phyloP scores from a whole-genome alignment of 768 basidiomycete genomes.

The Rhodotorula paludigena region DNA sequence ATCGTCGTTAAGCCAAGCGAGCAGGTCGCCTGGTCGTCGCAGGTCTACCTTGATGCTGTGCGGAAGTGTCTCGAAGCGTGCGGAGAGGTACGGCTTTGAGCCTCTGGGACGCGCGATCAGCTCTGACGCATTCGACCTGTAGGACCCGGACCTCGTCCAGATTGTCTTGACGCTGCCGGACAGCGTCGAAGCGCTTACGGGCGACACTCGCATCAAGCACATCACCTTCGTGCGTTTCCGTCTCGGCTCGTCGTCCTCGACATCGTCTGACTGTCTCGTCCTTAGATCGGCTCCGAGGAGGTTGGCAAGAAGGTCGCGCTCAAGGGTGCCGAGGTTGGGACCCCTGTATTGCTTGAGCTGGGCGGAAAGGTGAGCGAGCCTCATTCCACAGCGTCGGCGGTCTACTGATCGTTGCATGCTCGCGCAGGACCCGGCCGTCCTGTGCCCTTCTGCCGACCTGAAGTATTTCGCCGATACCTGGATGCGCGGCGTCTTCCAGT shows the following conservation, averaged over 20 bases:
- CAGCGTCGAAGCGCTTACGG: constrained; percentile 74
- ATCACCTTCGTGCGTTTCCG: constrained; percentile 90
- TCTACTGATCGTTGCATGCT: too few species aligned
- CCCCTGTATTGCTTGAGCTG: constrained; percentile 86
- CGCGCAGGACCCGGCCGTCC: constrained; percentile 87
- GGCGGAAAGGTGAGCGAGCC: too few species aligned
- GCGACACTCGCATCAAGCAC: constrained; percentile 72
- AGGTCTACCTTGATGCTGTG: constrained; percentile 67
- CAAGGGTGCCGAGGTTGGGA: constrained; percentile 78
- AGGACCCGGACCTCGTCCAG: constrained; percentile 47
- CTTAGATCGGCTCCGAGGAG: constrained; percentile 40
- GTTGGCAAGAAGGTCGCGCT: constrained; percentile 61
- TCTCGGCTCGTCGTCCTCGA: constrained; percentile 15
- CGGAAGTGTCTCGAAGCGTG: constrained; percentile 69
- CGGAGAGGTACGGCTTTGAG: constrained; percentile 44
- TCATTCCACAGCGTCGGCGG: too few species aligned
- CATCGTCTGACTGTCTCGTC: not conserved
- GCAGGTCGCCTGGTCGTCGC: constrained; percentile 83
- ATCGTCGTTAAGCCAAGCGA: constrained; percentile 89
- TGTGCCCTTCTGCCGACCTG: constrained; percentile 79
- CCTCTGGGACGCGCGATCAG: too few species aligned
- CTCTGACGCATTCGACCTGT: not conserved
- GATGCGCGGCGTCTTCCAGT: constrained; percentile 94
- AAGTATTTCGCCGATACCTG: constrained; percentile 71
- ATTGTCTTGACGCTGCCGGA: constrained; percentile 84